Evolutionary conservation across 148 eudicot species (phyloP), one percentile per base, ranked within the genome.

Genomic region (Vaccinium myrtillus): DNA sequence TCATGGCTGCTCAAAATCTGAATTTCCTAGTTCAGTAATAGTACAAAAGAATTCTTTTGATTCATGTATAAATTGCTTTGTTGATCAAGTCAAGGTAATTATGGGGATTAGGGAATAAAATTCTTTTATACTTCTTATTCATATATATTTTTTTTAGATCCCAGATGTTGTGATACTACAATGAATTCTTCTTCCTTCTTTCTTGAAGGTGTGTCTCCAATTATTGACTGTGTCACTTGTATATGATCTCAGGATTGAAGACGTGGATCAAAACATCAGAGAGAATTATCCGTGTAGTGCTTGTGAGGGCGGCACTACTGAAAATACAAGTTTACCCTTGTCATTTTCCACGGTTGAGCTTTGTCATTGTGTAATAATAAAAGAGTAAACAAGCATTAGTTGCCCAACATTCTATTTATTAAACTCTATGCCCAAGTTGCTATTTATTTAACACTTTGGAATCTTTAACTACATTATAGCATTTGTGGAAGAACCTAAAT

Each of bases 211-310:
- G 56, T 21, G 30, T 74, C 10, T 48, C 55, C 49, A 27, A 50
- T 53, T 51, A 81, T 5, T 15, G 19, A 23, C 23, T 51, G 70
- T 25, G 65, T 85, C 30, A 19, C 39, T 83, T 83, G 85, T 54
- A 71, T 70, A 56, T n/a, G 32, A 61, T 80, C 50, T 12, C 82
- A 88, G 90, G 83, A 56, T 58, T 6, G 71, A 88, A 75, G 82
- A 80, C 23, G 53, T 56, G 58, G 48, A 51, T 55, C 65, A 80
- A 70, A 80, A 73, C 63, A 75, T 25, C 30, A 54, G 58, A 75
- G 80, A 77, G 49, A 83, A 32, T 80, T 76, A 75, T 76, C 84
- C 82, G 19, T 8, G 83, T 53, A 74, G 55, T 63, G 82, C 79
- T 77, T 81, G 67, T 86, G 79, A 58, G 49, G 59, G 21, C 59